Percentiles rank a stretch among this genome's conserved stretches.
Conservation (phyloP, 164 flowering plant species). For the Vitis cinerea region DNA sequence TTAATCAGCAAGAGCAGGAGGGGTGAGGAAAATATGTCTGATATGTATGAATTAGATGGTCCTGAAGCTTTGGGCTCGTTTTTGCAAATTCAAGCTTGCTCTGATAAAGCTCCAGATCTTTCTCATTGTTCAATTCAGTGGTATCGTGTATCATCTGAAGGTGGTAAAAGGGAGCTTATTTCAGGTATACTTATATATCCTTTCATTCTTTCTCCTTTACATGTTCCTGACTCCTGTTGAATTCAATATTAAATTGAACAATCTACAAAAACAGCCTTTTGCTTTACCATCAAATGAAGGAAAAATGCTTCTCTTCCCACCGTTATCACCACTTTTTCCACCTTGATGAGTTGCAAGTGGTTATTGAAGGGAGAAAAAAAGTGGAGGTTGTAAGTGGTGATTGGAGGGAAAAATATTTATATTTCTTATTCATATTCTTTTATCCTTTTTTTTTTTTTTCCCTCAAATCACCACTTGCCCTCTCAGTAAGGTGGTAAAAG, state of each 20-base stretch:
- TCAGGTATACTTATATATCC: slow-evolving; percentile 49
- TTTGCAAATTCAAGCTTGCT: slow-evolving; percentile 55
- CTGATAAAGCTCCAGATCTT: slow-evolving; percentile 58
- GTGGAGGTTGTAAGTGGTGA: too few species aligned
- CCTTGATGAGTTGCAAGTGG: too few species aligned
- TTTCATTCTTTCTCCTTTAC: not conserved
- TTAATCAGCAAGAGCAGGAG: slow-evolving; percentile 49
- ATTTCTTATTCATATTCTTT: too few species aligned
- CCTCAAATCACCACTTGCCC: too few species aligned
- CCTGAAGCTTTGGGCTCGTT: slow-evolving; percentile 77
- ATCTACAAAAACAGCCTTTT: too few species aligned
- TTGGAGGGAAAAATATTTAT: too few species aligned
- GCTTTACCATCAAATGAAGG: too few species aligned
- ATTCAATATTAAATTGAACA: not conserved
- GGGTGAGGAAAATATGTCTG: slow-evolving; percentile 38
- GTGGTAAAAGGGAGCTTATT: slow-evolving; percentile 70
- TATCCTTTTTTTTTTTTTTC: too few species aligned
- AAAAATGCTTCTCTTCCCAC: too few species aligned
- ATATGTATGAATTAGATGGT: slow-evolving; percentile 71
- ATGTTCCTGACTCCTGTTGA: not conserved
- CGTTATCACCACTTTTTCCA: too few species aligned
- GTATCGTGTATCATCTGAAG: slow-evolving; percentile 75
- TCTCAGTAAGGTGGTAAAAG: too few species aligned
- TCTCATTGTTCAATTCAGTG: slow-evolving; percentile 77
- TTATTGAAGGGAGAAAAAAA: too few species aligned